phyloP scores from a whole-genome alignment of 1,284 basidiomycete genomes.

The Cerrena zonata region DNA sequence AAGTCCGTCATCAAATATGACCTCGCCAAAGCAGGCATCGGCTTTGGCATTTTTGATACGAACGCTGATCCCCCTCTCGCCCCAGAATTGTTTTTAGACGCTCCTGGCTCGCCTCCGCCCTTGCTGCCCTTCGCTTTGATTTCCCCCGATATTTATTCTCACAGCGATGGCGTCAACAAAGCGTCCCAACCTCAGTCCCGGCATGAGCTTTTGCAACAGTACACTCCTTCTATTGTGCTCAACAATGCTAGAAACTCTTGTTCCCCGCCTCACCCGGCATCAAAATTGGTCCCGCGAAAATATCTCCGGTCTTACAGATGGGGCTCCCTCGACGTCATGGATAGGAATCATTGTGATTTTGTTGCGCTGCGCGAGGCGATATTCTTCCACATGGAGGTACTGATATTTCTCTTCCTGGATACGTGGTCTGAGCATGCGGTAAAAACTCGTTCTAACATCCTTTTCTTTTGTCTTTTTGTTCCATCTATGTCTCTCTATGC shows the following conservation, averaged over 20 bases:
- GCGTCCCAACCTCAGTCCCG: slow-evolving; percentile 43
- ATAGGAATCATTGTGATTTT: slow-evolving; percentile 74
- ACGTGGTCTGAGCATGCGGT: slow-evolving; percentile 2
- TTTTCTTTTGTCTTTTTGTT: slow-evolving; percentile 15
- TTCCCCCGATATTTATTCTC: slow-evolving; percentile 74
- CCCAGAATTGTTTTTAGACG: slow-evolving; percentile 49
- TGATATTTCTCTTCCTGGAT: slow-evolving; percentile 21
- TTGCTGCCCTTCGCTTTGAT: slow-evolving; percentile 72
- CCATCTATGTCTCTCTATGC: slow-evolving; percentile 5
- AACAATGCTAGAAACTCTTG: slow-evolving; percentile 21
- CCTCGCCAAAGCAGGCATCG: slow-evolving; percentile 73
- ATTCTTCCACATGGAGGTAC: slow-evolving; percentile 78
- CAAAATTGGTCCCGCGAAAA: slow-evolving; percentile 52
- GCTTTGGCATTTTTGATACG: slow-evolving; percentile 78
- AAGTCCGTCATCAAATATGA: slow-evolving; percentile 73
- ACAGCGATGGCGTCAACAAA: slow-evolving; percentile 68
- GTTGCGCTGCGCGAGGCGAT: slow-evolving; percentile 64
- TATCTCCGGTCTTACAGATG: slow-evolving; percentile 70
- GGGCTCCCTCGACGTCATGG: slow-evolving; percentile 73
- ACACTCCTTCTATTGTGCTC: slow-evolving; percentile 46
- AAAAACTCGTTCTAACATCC: not conserved
- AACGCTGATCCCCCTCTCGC: slow-evolving; percentile 50
- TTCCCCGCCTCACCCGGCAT: slow-evolving; percentile 22
- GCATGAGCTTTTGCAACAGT: slow-evolving; percentile 64
- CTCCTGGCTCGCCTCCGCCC: slow-evolving; percentile 32